Conservation (phyloP, 495 filamentous ascomycete genomes). For the Penicillium mononematosum region DNA sequence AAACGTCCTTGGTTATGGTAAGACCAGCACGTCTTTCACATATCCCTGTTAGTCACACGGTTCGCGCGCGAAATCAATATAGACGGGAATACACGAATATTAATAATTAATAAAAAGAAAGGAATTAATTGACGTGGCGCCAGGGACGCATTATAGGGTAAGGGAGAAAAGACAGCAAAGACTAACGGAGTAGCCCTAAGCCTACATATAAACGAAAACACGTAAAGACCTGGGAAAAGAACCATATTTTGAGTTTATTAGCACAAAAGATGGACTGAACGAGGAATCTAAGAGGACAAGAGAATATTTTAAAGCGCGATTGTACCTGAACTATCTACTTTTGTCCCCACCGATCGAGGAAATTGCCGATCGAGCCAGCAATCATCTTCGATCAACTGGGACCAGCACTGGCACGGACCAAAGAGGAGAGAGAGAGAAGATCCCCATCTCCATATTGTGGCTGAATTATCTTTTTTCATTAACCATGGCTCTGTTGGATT, state of each 20-base stretch:
- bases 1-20: neutral
- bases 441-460: constrained; percentile 12
- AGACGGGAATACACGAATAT: neutral
- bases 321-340: constrained; percentile 13
- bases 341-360: constrained; percentile 18
- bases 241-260: constrained; percentile 6
- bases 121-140: neutral
- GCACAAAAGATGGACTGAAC: neutral
- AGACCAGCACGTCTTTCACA: constrained; percentile 1
- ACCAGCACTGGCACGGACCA: neutral
- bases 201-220: constrained; percentile 6
- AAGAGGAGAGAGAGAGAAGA: neutral
- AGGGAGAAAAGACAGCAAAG: neutral
- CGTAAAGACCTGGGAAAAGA: neutral
- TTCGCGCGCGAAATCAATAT: neutral
- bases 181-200: neutral
- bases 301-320: neutral
- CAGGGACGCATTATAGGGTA: constrained; percentile 1
- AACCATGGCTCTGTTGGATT: neutral
- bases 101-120: constrained; percentile 1
- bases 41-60: neutral
- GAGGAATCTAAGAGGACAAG: neutral
- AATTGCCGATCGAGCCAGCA: constrained; percentile 18
- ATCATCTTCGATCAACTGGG: constrained; percentile 22
- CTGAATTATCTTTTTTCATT: constrained; percentile 7